These are phyloP conservation scores for Ormosia semicastrata DNA, from an alignment of 306 rosid genomes.

Conservation along the genomic window DNA sequence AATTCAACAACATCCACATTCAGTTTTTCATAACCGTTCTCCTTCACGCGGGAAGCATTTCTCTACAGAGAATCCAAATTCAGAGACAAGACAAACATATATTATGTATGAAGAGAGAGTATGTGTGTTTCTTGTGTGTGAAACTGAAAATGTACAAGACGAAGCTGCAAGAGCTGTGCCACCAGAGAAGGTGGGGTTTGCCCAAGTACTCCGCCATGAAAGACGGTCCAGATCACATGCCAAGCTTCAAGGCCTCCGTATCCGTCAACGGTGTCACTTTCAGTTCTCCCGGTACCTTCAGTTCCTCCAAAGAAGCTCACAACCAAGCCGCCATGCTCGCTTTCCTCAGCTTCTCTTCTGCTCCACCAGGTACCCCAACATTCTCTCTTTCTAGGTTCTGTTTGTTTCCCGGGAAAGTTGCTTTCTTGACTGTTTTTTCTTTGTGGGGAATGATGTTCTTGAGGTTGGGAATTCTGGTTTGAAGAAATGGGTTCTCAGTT, in stretches of 20 bases:
- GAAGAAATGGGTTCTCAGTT: not conserved
- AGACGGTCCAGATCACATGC: constrained; percentile 60
- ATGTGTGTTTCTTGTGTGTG: not conserved
- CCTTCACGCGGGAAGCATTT: constrained; percentile 21
- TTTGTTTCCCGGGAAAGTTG: not conserved
- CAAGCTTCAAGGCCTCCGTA: constrained; percentile 56
- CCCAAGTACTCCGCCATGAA: constrained; percentile 46
- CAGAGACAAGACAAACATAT: too few species aligned
- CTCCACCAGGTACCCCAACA: not conserved
- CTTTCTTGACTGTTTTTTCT: not conserved
- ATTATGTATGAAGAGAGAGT: too few species aligned
- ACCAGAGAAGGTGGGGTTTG: constrained; percentile 46
- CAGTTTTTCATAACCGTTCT: not conserved
- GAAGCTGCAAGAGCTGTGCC: constrained; percentile 67
- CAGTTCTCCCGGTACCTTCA: constrained; percentile 23
- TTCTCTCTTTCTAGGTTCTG: not conserved
- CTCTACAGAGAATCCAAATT: not conserved
- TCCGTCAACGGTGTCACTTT: constrained; percentile 48
- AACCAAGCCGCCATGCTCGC: constrained; percentile 63
- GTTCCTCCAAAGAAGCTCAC: constrained; percentile 60
- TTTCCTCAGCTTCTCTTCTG: constrained; percentile 41
- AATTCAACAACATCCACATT: not conserved
- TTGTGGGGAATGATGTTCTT: not conserved
- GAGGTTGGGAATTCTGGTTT: not conserved
- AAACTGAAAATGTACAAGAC: constrained; percentile 56